Conservation (phyloP, 129 eudicot species). For the Arctium lappa region DNA sequence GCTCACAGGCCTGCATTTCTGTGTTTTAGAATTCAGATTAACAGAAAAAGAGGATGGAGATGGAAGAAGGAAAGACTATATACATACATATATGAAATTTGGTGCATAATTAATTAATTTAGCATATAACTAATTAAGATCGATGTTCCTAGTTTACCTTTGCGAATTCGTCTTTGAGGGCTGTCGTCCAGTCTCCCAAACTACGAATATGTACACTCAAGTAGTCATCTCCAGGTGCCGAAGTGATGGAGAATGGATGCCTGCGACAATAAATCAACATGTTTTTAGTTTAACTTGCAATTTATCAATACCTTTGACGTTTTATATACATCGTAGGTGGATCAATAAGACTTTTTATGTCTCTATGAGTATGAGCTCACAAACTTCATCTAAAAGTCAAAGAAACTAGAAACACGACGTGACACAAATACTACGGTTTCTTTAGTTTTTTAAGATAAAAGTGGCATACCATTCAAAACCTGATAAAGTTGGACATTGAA, state of each 20-base stretch:
- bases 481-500: constrained; percentile 90
- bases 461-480: constrained; percentile 68
- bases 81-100: neutral
- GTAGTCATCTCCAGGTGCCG: constrained; percentile 91
- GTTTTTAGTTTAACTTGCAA: neutral
- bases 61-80: neutral
- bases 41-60: constrained; percentile 17
- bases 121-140: neutral
- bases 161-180: constrained; percentile 59
- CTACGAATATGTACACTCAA: constrained; percentile 88
- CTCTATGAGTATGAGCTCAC: neutral
- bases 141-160: constrained; percentile 42
- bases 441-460: neutral
- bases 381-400: neutral
- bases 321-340: neutral
- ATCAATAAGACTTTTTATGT: neutral
- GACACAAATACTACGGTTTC: neutral
- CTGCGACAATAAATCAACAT: constrained; percentile 28
- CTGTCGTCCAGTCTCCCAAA: constrained; percentile 95
- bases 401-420: neutral
- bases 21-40: constrained; percentile 41
- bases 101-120: neutral
- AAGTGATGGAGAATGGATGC: constrained; percentile 99
- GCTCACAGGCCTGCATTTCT: constrained; percentile 66
- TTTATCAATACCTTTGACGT: neutral